A percentile compares a stretch with the other conserved stretches of the same genome.
Conservation (phyloP, 139 green algal genomes). For the Parachlorella kessleri region DNA sequence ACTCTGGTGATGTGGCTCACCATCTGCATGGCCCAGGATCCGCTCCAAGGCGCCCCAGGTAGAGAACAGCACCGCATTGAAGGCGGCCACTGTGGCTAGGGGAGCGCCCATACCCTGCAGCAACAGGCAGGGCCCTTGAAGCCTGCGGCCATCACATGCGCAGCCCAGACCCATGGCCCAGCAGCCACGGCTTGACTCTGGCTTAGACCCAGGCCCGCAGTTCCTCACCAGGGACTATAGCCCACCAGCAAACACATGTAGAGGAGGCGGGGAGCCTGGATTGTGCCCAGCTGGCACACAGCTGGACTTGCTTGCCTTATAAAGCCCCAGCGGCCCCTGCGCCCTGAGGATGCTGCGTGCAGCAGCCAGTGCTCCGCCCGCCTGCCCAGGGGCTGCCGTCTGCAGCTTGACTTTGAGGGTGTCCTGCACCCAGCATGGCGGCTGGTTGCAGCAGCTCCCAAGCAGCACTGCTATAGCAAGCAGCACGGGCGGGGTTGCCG, state of each 20-base stretch:
- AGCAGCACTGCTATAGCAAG: no score
- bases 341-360: conserved; percentile 43
- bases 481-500: no score
- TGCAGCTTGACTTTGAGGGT: not conserved
- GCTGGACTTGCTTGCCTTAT: no score
- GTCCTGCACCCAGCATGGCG: not conserved
- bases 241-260: no score
- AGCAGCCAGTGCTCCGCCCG: not conserved
- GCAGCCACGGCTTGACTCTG: no score
- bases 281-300: no score
- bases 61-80: conserved; percentile 82
- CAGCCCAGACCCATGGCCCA: not conserved
- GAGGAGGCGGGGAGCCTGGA: no score
- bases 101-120: conserved; percentile 79
- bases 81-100: conserved; percentile 78
- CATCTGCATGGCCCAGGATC: conserved; percentile 54
- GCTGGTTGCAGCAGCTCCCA: no score
- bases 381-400: no score
- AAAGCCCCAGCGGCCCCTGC: conserved; percentile 66
- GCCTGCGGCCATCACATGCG: conserved; percentile 36
- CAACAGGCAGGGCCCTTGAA: conserved; percentile 60
- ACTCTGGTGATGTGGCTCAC: conserved; percentile 37
- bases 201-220: no score
- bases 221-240: no score
- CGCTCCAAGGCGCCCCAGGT: conserved; percentile 64